Evolutionary conservation across 2,329 filamentous ascomycete genomes (phyloP), one percentile per base, ranked within the genome.

Genomic region (Xylaria digitata): DNA sequence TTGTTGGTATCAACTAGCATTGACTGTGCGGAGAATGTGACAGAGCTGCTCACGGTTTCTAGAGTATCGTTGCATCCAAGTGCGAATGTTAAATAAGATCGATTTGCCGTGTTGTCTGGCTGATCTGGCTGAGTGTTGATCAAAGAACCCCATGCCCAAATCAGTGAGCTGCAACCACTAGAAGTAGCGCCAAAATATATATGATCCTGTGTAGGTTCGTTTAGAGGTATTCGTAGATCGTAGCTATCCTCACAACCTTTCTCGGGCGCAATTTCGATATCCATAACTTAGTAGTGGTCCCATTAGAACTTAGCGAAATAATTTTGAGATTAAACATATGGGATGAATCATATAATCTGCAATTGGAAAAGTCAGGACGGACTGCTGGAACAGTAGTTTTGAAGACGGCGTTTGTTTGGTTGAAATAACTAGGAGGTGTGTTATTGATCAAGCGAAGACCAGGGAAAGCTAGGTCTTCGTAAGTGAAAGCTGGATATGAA

Each of bases 21-120:
- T 48, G 58, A 46, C 19, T 53, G 21, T 1, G 49, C 48, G 45
- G 4, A 4, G 40, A 53, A 43, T 32, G 32, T 48, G 7, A 54
- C 58, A 2, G 49, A 61, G 15, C 48, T 54, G 6, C 54, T 48
- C n/a, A 61, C 49, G 6, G 19, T 45, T 43, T 53, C 34, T 15
- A 61, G 15, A 61, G 48, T 53, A n/a, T 40, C 48, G 19, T 61
- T 61, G 32, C 58, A 61, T 26, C 13, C 49, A 32, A 61, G 58
- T 7, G 34, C 58, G 32, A 32, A 26, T 30, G 46, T 54, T 21
- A 21, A 45, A 5, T 23, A 30, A n/a, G n/a, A n/a, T n/a, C n/a
- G n/a, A n/a, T n/a, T n/a, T n/a, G n/a, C n/a, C n/a, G n/a, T n/a
- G n/a, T n/a, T n/a, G n/a, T n/a, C n/a, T n/a, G n/a, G n/a, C n/a